Evolutionary conservation across 1,284 basidiomycete genomes (phyloP).

Genomic region (Agroathelia rolfsii): DNA sequence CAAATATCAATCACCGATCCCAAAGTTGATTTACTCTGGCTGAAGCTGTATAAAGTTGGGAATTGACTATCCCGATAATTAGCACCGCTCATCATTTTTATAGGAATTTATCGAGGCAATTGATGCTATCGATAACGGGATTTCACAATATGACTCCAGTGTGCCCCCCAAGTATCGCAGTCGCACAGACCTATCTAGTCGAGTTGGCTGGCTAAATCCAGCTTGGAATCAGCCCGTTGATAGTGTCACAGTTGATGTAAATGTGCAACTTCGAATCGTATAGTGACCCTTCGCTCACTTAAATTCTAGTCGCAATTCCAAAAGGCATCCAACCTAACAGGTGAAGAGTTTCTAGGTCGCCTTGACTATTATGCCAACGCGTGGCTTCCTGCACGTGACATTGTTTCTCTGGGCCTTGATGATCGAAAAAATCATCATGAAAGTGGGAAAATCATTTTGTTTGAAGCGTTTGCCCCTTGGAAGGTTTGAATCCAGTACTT

Average conservation of each 20-base stretch:
- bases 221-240: constrained; percentile 79
- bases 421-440: constrained; percentile 56
- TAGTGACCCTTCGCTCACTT: constrained; percentile 3
- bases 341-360: constrained; percentile 77
- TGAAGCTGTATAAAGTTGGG: constrained; percentile 77
- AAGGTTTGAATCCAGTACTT: constrained; percentile 45
- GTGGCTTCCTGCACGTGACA: constrained; percentile 88
- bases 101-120: constrained; percentile 92
- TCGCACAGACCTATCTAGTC: constrained; percentile 74
- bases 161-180: constrained; percentile 61
- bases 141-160: constrained; percentile 63
- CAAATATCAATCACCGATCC: constrained; percentile 44
- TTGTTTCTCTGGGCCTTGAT: constrained; percentile 65
- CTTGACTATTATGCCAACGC: constrained; percentile 80
- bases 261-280: constrained; percentile 16
- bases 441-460: constrained; percentile 72
- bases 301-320: constrained; percentile 56
- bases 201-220: constrained; percentile 79
- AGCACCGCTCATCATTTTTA: constrained; percentile 3
- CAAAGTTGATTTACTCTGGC: constrained; percentile 69
- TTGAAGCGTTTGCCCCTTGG: constrained; percentile 80
- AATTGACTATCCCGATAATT: constrained; percentile 1
- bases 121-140: constrained; percentile 95
- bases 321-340: constrained; percentile 76
- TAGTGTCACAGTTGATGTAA: constrained; percentile 60